Evolutionary conservation across 2,329 filamentous ascomycete genomes (phyloP).

Genomic region (Colletotrichum neosansevieriae): DNA sequence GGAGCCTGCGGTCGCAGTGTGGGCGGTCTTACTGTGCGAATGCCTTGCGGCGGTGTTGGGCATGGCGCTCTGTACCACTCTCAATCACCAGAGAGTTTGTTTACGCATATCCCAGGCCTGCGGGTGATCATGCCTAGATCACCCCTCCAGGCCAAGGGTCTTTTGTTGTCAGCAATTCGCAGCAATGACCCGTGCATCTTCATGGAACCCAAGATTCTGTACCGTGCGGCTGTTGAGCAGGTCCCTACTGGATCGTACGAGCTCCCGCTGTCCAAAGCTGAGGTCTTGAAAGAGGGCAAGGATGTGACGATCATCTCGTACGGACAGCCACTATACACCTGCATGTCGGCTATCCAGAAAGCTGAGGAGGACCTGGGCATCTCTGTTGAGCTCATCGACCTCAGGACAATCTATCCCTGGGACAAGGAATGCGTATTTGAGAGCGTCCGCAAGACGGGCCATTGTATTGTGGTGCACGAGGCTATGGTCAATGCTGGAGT

Average conservation of each 20-base stretch:
- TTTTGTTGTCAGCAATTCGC: constrained; percentile 81
- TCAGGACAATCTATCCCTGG: constrained; percentile 93
- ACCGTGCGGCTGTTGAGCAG: constrained; percentile 91
- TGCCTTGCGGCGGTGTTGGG: constrained; percentile 91
- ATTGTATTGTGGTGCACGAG: constrained; percentile 91
- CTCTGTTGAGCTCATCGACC: constrained; percentile 85
- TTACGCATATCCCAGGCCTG: constrained; percentile 88
- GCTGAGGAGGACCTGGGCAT: constrained; percentile 82
- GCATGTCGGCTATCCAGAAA: constrained; percentile 79
- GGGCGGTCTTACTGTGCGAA: constrained; percentile 86
- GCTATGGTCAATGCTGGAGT: constrained; percentile 91
- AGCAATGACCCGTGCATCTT: constrained; percentile 90
- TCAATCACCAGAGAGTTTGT: constrained; percentile 89
- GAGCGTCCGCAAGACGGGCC: constrained; percentile 88
- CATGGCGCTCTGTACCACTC: constrained; percentile 91
- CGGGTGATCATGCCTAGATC: constrained; percentile 89
- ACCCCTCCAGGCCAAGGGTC: constrained; percentile 88
- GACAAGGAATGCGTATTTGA: constrained; percentile 83
- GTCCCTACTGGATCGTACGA: constrained; percentile 85
- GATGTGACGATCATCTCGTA: constrained; percentile 90
- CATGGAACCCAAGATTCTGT: constrained; percentile 94
- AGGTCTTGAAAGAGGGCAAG: constrained; percentile 82
- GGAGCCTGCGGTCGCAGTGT: constrained; percentile 68
- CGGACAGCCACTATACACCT: constrained; percentile 89
- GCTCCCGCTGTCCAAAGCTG: constrained; percentile 88